Evolutionary conservation across 176 grass and related monocot species (phyloP).

Genomic region (Pontederia crassipes): DNA sequence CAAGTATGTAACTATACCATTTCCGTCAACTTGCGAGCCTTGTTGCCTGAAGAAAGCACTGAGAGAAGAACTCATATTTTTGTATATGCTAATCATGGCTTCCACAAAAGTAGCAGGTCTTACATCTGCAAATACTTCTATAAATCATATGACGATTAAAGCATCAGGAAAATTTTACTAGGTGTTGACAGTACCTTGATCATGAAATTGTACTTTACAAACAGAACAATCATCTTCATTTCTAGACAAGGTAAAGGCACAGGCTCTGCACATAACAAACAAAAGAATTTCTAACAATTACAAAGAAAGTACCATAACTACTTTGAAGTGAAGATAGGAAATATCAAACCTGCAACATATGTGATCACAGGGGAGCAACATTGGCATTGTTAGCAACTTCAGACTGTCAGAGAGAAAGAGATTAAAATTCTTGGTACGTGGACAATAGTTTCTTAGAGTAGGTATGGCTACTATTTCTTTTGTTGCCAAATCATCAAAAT

Average conservation of each 20-base stretch:
- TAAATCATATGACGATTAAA: background rate
- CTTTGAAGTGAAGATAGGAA: background rate
- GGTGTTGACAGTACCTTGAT: constrained; percentile 61
- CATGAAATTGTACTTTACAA: constrained; percentile 50
- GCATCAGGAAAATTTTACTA: background rate
- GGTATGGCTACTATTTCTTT: background rate
- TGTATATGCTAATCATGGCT: constrained; percentile 63
- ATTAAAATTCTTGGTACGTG: background rate
- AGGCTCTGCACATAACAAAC: constrained; percentile 30
- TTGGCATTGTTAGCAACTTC: constrained; percentile 63
- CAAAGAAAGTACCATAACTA: background rate
- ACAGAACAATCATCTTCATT: constrained; percentile 58
- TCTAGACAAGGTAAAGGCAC: constrained; percentile 23
- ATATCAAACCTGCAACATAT: constrained; percentile 63
- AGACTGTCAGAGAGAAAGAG: constrained; percentile 30
- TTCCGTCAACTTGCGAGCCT: constrained; percentile 30
- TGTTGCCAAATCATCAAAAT: background rate
- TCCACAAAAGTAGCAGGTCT: constrained; percentile 48
- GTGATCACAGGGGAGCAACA: constrained; percentile 70
- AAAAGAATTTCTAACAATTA: constrained; percentile 2
- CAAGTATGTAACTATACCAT: constrained; percentile 23
- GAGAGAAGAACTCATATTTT: constrained; percentile 57
- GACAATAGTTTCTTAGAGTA: background rate
- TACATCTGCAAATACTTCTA: constrained; percentile 20
- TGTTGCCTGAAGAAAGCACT: constrained; percentile 36